A percentile compares a stretch with the other conserved stretches of the same genome.
Conservation (phyloP, 768 basidiomycete species). For the Amanita subjunquillea region DNA sequence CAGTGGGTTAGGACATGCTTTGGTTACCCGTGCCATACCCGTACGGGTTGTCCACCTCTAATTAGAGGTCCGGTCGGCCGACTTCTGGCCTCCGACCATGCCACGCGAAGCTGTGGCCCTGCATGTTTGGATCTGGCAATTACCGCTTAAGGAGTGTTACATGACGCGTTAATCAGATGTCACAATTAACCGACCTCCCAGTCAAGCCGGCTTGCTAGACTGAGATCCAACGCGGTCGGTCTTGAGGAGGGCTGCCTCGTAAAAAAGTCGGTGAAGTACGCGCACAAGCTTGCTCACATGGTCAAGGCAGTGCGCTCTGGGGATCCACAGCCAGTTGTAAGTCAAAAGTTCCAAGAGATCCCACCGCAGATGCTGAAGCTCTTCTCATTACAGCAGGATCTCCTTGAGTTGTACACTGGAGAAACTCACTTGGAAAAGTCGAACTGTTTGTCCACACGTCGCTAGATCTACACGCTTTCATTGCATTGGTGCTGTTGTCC, state of each 20-base stretch:
- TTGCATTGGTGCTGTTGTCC: constrained; percentile 11
- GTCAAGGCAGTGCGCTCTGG: constrained; percentile 9
- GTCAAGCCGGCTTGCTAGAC: too few species aligned
- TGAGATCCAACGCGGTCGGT: background rate
- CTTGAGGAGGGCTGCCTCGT: constrained; percentile 12
- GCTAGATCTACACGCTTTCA: constrained; percentile 11
- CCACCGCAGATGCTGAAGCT: constrained; percentile 6
- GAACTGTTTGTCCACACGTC: constrained; percentile 10
- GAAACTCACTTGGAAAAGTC: constrained; percentile 9
- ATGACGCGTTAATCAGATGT: too few species aligned
- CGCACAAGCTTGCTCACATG: constrained; percentile 11
- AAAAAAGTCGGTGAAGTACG: constrained; percentile 13
- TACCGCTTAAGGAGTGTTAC: too few species aligned
- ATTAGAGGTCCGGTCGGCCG: too few species aligned
- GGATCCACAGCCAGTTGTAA: constrained; percentile 8
- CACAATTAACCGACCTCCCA: too few species aligned
- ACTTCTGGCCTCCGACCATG: too few species aligned
- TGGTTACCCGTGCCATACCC: too few species aligned
- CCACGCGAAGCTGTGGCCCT: too few species aligned
- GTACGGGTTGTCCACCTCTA: too few species aligned
- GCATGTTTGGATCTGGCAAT: too few species aligned
- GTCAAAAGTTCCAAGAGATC: constrained; percentile 4
- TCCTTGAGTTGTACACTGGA: constrained; percentile 3
- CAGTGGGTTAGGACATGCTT: too few species aligned
- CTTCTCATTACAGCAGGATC: constrained; percentile 7